Conservation (phyloP, 2,329 filamentous ascomycete genomes). For the Aspergillus sp. region DNA sequence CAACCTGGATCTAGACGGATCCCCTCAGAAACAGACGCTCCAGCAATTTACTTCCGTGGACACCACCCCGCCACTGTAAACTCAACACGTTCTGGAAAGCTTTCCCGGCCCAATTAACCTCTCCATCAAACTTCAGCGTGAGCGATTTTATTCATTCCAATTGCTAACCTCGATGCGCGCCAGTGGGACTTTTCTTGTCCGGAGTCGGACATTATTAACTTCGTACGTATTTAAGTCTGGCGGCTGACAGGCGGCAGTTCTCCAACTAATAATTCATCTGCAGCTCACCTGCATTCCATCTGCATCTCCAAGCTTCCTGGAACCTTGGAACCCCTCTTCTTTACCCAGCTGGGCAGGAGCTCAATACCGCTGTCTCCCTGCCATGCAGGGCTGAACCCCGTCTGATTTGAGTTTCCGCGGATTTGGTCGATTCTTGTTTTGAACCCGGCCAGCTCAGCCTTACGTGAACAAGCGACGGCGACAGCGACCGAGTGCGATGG, state of each 20-base stretch:
- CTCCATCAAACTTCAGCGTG: not conserved
- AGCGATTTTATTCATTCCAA: slow-evolving; percentile 4
- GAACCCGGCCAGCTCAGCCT: not conserved
- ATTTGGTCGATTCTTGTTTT: not conserved
- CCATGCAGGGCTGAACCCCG: no score
- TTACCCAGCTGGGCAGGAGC: not conserved
- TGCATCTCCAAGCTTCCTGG: no score
- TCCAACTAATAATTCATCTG: not conserved
- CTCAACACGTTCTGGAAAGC: not conserved
- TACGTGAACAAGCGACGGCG: not conserved
- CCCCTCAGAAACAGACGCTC: not conserved
- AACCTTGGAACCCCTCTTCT: not conserved
- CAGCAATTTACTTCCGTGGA: no score
- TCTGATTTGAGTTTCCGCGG: not conserved
- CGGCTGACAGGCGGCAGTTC: not conserved
- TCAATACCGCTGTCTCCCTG: not conserved
- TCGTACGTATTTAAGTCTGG: not conserved
- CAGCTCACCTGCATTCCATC: not conserved
- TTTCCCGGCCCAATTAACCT: not conserved
- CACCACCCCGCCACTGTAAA: no score
- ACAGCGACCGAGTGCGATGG: no score
- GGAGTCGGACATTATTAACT: not conserved
- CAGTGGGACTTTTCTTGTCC: not conserved
- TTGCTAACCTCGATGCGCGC: slow-evolving; percentile 1
- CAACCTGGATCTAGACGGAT: not conserved